Percentiles rank a stretch among this genome's conserved stretches.
Conservation (phyloP, 2,329 filamentous ascomycete genomes). For the Alternaria sp. region DNA sequence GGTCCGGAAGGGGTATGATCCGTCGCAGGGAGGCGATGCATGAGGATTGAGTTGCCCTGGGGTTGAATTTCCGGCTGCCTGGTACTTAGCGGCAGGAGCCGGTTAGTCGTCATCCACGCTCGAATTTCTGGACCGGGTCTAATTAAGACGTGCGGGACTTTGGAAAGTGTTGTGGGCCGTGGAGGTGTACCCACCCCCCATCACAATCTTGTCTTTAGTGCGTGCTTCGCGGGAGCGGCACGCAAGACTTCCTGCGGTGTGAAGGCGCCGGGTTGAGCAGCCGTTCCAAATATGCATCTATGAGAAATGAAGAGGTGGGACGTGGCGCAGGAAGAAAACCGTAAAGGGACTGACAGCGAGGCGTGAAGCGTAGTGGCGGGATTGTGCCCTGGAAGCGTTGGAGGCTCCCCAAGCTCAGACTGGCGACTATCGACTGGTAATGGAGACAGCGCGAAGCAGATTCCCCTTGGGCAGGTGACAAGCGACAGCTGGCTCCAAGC, state of each 20-base stretch:
- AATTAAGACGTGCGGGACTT: neutral
- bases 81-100: conserved; percentile 30
- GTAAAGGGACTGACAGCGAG: neutral
- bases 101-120: conserved; percentile 13
- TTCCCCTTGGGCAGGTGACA: neutral
- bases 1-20: conserved; percentile 2
- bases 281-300: neutral
- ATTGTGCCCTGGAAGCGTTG: neutral
- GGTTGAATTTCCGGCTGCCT: conserved; percentile 10
- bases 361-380: neutral
- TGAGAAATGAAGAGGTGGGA: neutral
- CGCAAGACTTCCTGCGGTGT: neutral
- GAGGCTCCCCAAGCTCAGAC: neutral
- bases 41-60: neutral
- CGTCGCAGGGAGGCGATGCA: conserved; percentile 8
- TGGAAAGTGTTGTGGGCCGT: neutral
- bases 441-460: neutral
- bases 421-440: neutral
- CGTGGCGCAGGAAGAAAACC: neutral
- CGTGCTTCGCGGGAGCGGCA: neutral
- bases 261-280: neutral
- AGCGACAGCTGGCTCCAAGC: neutral
- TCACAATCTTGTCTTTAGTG: neutral
- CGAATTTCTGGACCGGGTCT: neutral
- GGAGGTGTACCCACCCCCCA: neutral